These are phyloP conservation scores for Colletotrichum nymphaeae DNA, from an alignment of 2,329 filamentous ascomycete species.

Conservation along the genomic window DNA sequence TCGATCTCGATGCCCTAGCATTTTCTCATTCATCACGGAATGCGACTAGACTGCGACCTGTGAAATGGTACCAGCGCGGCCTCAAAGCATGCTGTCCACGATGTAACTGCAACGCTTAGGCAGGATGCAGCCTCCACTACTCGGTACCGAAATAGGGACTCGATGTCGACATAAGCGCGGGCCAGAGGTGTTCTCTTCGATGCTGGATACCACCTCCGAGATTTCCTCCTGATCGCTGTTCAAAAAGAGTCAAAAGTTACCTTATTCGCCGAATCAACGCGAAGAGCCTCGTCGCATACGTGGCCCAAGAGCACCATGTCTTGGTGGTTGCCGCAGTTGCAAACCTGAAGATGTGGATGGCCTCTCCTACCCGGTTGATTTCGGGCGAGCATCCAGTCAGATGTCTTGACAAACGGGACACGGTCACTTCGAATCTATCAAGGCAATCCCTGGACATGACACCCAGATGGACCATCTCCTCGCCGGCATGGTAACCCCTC, in stretches of 20 bases:
- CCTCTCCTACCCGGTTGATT: conserved; percentile 40
- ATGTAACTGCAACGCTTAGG: conserved; percentile 38
- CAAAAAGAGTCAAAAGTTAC: background rate
- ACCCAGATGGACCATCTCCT: conserved; percentile 68
- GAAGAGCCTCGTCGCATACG: background rate
- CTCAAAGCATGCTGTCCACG: background rate
- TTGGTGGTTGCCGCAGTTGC: background rate
- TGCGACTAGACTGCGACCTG: background rate
- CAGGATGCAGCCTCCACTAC: conserved; percentile 11
- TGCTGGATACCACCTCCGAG: background rate
- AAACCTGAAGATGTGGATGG: background rate
- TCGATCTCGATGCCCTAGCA: background rate
- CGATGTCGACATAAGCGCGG: background rate
- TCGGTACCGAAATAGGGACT: background rate
- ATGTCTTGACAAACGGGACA: conserved; percentile 71
- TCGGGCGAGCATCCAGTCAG: conserved; percentile 69
- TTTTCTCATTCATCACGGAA: background rate
- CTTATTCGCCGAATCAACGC: background rate
- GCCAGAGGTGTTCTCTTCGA: background rate
- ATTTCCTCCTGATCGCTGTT: conserved; percentile 40
- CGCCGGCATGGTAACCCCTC: conserved; percentile 67
- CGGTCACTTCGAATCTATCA: conserved; percentile 67
- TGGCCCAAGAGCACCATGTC: conserved; percentile 25
- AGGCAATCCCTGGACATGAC: conserved; percentile 61
- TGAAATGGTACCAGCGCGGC: background rate